Evolutionary conservation across 2,329 filamentous ascomycete genomes (phyloP), one percentile per base, ranked within the genome.

Genomic region (Pseudogymnoascus sp.): DNA sequence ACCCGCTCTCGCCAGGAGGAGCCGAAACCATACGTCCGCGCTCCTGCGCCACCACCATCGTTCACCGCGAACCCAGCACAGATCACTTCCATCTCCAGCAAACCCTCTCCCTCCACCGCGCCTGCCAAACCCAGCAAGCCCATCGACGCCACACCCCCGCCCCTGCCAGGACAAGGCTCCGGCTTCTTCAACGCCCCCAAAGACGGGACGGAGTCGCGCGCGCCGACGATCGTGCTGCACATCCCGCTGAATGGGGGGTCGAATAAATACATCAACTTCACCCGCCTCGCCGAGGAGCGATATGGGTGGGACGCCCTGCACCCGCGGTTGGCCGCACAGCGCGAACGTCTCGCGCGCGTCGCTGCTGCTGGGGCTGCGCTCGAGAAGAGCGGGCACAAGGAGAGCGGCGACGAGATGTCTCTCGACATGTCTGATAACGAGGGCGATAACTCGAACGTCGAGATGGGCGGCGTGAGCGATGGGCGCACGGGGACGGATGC

Each of bases 261-360:
- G 36, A 96, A 96, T 74, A 91, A 93, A 68, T 93, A 96, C 66
- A 86, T 99, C 77, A 97, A 97, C 75, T 97, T 97, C 68, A 93
- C 93, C 71, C 90, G 91, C 50, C 82, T 97, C 76, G 95, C 96
- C 10, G 91, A 96, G 76, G 92, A 96, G 67, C 89, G 88, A 66
- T 97, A 97, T 74, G 95, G 95, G 23, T 96, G 93, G 81, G 92
- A 96, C 66, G 95, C 93, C 0, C 81, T 97, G 36, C 93, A 97
- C 73, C 95, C 95, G 31, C 89, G 93, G 7, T 82, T 96, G 66
- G 95, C 95, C 1, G 93, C 93, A 33, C 91, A 95, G 67, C 87
- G 90, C 67, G 91, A 96, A 70, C 88, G 91, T 63, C 88, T 96
- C 69, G 89, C 91, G 17, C 88, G 92, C 63, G 93, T 97, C 62